phyloP scores from a whole-genome alignment of 352 stramenopile species.

The Globisporangium yorkense region DNA sequence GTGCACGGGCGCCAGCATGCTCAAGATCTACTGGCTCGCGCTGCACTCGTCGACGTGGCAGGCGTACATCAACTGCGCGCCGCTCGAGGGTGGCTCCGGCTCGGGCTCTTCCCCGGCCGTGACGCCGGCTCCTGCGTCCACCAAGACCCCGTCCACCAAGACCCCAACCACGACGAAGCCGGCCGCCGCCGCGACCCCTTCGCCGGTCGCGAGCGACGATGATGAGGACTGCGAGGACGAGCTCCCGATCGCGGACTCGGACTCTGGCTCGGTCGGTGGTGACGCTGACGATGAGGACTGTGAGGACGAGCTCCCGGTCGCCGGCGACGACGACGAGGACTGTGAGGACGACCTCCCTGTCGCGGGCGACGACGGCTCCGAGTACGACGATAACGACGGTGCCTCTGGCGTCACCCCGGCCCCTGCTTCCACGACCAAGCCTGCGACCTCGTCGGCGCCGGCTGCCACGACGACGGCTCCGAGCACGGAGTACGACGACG shows the following conservation, averaged over 20 bases:
- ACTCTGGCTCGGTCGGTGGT: neutral
- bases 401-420: neutral
- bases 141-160: conserved; percentile 1
- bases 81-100: neutral
- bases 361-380: neutral
- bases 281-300: conserved; percentile 11
- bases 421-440: neutral
- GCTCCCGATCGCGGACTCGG: neutral
- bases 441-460: neutral
- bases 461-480: conserved; percentile 1
- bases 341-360: conserved; percentile 11
- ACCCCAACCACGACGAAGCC: conserved; percentile 3
- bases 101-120: conserved; percentile 2
- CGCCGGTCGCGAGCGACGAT: too few relatives aligned
- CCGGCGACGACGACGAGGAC: conserved; percentile 6
- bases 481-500: conserved; percentile 4
- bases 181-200: conserved; percentile 4
- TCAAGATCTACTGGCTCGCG: conserved; percentile 34
- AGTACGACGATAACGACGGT: neutral
- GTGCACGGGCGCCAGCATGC: conserved; percentile 30
- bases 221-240: conserved; percentile 16
- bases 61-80: conserved; percentile 18
- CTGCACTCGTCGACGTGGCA: conserved; percentile 35
- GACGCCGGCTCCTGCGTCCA: neutral
- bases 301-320: conserved; percentile 9